Percentiles rank a stretch among this genome's conserved stretches.
These are phyloP conservation scores for Lophium mytilinum DNA, from an alignment of 495 filamentous ascomycete genomes.

Conservation along the genomic window DNA sequence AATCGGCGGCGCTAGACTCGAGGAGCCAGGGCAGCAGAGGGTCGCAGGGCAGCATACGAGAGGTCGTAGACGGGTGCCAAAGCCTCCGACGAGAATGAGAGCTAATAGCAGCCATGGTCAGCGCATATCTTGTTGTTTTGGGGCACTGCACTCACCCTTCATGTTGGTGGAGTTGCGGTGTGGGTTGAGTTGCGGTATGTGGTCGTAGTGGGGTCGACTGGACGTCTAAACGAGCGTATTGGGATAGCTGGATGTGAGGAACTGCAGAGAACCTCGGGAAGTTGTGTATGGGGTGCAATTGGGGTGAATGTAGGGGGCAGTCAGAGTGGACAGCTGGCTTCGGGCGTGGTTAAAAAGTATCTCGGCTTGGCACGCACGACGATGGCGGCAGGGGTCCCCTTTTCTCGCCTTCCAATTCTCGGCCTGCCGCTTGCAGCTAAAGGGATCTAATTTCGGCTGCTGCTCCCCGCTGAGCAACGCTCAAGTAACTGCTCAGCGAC, in stretches of 20 bases:
- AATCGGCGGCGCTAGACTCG: too few species aligned
- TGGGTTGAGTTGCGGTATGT: background rate
- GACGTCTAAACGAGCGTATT: too few species aligned
- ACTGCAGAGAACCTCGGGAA: too few species aligned
- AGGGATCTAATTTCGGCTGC: background rate
- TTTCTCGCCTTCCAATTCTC: background rate
- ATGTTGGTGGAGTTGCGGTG: slow-evolving; percentile 16
- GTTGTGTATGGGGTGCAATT: too few species aligned
- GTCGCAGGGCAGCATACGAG: slow-evolving; percentile 58
- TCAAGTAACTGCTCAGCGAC: background rate
- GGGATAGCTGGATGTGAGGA: too few species aligned
- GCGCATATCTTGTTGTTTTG: background rate
- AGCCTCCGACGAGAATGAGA: slow-evolving; percentile 98
- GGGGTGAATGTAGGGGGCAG: too few species aligned
- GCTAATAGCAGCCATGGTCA: slow-evolving; percentile 45
- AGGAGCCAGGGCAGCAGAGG: slow-evolving; percentile 8
- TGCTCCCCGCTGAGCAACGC: background rate
- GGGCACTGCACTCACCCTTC: slow-evolving; percentile 19
- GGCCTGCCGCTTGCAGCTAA: background rate
- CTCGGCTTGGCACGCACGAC: too few species aligned
- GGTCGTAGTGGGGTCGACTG: too few species aligned
- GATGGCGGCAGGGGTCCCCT: too few species aligned
- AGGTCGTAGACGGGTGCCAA: slow-evolving; percentile 95
- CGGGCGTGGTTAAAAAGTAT: too few species aligned
- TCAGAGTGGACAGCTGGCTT: too few species aligned